Evolutionary conservation across 306 rosid genomes (phyloP).

Genomic region (Prosopis cineraria): DNA sequence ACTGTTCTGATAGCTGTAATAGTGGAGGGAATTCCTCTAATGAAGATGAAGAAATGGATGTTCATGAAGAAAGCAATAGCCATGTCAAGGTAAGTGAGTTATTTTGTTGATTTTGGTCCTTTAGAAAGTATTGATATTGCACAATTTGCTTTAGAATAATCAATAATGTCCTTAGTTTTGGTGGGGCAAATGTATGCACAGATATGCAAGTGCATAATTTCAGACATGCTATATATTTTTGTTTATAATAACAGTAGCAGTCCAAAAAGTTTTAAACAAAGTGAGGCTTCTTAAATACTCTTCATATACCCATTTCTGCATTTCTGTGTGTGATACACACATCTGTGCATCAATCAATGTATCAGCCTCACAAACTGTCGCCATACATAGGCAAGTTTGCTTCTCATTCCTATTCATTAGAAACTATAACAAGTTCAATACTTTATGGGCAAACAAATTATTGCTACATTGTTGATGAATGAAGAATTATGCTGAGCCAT

Average conservation of each 20-base stretch:
- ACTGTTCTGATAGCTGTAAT: conserved; percentile 45
- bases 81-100: conserved; percentile 63
- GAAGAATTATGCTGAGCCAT: neutral
- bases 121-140: conserved; percentile 21
- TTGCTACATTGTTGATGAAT: neutral
- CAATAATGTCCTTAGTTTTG: no score
- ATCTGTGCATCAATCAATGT: neutral
- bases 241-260: neutral
- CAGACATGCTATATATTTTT: conserved; percentile 2
- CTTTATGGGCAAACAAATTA: neutral
- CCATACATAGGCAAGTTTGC: neutral
- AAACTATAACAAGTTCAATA: neutral
- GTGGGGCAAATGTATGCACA: neutral
- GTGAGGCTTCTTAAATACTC: neutral
- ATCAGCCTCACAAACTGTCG: neutral
- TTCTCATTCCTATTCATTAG: conserved; percentile 6
- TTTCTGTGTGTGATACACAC: neutral
- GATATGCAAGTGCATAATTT: neutral
- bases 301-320: neutral
- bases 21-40: conserved; percentile 48
- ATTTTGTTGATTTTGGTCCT: conserved; percentile 18
- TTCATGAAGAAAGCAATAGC: conserved; percentile 49
- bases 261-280: neutral
- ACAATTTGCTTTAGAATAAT: conserved; percentile 21
- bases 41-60: conserved; percentile 56